Conservation (phyloP, 2,329 filamentous ascomycete genomes). For the Scopulariopsis brevicaulis region DNA sequence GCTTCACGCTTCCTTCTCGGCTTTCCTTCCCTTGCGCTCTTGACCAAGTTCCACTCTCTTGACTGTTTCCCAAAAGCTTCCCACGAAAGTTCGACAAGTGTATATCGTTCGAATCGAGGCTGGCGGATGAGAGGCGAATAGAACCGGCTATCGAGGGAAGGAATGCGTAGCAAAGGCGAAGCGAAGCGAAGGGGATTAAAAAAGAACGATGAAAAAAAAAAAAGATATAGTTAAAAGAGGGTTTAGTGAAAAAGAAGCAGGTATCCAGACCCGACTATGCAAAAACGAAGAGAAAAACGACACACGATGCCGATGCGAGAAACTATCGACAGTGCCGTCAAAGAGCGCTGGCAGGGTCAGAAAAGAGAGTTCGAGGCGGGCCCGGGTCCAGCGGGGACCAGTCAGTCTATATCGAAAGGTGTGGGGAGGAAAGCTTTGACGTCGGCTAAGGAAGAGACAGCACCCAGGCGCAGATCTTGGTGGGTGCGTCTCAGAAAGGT, state of each 20-base stretch:
- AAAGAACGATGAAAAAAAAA: conserved; percentile 9
- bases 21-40: not conserved
- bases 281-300: conserved; percentile 16
- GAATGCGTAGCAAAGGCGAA: conserved; percentile 7
- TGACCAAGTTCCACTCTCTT: not conserved
- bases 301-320: conserved; percentile 26
- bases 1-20: not conserved
- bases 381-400: conserved; percentile 1
- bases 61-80: not conserved
- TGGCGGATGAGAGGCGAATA: not conserved
- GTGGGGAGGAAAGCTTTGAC: not conserved
- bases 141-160: not conserved
- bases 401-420: conserved; percentile 4
- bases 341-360: conserved; percentile 26
- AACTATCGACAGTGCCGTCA: conserved; percentile 37
- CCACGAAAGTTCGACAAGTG: no score
- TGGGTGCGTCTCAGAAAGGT: conserved; percentile 2
- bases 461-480: not conserved
- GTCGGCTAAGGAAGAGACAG: not conserved
- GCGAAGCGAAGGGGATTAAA: conserved; percentile 8
- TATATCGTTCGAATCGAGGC: no score
- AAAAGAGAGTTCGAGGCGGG: conserved; percentile 7
- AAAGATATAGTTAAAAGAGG: conserved; percentile 4
- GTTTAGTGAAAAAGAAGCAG: conserved; percentile 17
- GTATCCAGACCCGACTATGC: conserved; percentile 41